These are phyloP conservation scores for Pleodorina starrii DNA, from an alignment of 139 green algal genomes.

Conservation along the genomic window DNA sequence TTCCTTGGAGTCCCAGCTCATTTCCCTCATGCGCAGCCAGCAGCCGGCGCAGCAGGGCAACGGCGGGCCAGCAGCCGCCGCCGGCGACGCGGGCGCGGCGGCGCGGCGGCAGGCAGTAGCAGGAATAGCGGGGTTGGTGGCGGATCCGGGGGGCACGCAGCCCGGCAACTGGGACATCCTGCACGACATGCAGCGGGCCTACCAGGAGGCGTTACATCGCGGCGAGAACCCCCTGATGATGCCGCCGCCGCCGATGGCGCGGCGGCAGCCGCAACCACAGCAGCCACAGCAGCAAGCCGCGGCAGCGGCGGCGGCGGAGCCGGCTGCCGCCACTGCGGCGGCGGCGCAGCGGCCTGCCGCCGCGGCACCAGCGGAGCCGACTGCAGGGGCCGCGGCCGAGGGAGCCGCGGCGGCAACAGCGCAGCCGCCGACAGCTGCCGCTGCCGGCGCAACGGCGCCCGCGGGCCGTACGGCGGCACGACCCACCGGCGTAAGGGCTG, in stretches of 20 bases:
- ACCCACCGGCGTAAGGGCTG: not conserved
- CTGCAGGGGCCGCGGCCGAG: not conserved
- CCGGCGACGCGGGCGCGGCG: not conserved
- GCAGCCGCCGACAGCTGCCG: not conserved
- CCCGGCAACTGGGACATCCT: too few species aligned
- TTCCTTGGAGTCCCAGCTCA: conserved; percentile 56
- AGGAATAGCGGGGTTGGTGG: not conserved
- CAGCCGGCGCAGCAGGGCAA: conserved; percentile 9
- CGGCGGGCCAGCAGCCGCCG: not conserved
- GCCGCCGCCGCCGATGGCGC: conserved; percentile 16
- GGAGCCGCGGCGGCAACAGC: conserved; percentile 18
- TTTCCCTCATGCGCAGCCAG: conserved; percentile 48
- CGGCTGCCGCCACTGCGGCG: not conserved
- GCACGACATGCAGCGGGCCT: too few species aligned
- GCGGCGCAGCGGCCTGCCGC: not conserved
- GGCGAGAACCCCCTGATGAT: not conserved
- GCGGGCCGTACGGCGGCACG: not conserved
- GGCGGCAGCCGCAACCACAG: not conserved
- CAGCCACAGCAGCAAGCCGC: conserved; percentile 1
- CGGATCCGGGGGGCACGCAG: too few species aligned
- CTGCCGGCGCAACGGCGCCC: not conserved
- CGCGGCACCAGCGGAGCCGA: too few species aligned
- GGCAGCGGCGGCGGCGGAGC: not conserved
- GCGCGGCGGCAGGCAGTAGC: conserved; percentile 5
- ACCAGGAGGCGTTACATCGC: not conserved